Evolutionary conservation across 495 filamentous ascomycete genomes (phyloP).

Genomic region (Podospora conica): DNA sequence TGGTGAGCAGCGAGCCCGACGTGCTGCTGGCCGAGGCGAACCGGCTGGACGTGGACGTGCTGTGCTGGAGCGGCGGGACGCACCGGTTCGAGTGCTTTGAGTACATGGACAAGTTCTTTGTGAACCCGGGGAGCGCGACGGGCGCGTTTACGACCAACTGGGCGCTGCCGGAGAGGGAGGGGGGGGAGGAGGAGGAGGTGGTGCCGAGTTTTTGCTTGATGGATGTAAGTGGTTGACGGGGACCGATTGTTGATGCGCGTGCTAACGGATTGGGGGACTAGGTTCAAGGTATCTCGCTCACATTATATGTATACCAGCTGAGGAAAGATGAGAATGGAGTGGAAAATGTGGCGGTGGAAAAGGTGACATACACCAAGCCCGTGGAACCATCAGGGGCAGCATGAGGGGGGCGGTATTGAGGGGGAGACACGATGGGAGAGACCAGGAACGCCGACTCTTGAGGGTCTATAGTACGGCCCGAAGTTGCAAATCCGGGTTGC

Average conservation of each 20-base stretch:
- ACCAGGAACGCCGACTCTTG: neutral
- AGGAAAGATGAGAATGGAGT: conserved; percentile 81
- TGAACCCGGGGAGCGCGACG: conserved; percentile 94
- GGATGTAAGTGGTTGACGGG: conserved; percentile 65
- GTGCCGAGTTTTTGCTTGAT: conserved; percentile 96
- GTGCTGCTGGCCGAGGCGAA: conserved; percentile 86
- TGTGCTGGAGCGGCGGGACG: conserved; percentile 89
- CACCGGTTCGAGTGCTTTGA: conserved; percentile 98
- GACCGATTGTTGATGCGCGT: neutral
- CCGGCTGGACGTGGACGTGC: conserved; percentile 92
- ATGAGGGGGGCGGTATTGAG: conserved; percentile 17
- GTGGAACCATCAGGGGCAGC: conserved; percentile 44
- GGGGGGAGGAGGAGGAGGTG: conserved; percentile 65
- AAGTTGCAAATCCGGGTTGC: neutral
- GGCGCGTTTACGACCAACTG: conserved; percentile 66
- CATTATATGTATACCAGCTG: conserved; percentile 95
- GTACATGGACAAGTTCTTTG: conserved; percentile 97
- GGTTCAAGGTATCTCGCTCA: conserved; percentile 96
- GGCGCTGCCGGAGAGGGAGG: conserved; percentile 69
- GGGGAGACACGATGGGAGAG: neutral
- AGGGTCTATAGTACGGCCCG: neutral
- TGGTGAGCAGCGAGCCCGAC: conserved; percentile 90
- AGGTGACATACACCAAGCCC: conserved; percentile 94
- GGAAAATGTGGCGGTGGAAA: conserved; percentile 93
- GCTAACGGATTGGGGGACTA: conserved; percentile 31